Conservation (phyloP, 2,329 filamentous ascomycete genomes). For the Zasmidium angulare region DNA sequence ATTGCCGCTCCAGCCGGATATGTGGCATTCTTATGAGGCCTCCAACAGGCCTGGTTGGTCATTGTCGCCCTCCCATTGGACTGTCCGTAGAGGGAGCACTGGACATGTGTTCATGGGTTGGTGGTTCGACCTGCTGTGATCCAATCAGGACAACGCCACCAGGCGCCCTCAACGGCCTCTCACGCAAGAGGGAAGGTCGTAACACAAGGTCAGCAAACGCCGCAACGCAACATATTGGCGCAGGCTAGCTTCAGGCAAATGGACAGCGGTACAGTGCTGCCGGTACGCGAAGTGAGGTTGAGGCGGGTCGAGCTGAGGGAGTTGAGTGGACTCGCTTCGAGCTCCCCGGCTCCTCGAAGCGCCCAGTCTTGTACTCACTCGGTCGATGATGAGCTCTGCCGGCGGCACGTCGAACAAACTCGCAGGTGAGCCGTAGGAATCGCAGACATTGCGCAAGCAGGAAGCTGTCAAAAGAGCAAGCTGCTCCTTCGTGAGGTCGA, state of each 20-base stretch:
- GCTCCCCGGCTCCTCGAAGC: not conserved
- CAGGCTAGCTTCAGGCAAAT: not conserved
- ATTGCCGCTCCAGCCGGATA: not conserved
- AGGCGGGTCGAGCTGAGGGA: not conserved
- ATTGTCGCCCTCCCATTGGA: not conserved
- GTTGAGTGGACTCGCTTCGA: slow-evolving; percentile 1
- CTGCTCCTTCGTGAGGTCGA: not conserved
- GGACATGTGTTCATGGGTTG: not conserved
- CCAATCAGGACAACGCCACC: not conserved
- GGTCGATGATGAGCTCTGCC: not conserved
- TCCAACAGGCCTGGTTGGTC: not conserved
- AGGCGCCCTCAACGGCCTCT: not conserved
- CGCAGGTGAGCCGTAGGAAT: not conserved
- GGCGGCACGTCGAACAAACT: not conserved
- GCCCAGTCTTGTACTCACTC: not conserved
- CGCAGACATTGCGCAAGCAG: not conserved
- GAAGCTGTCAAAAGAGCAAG: not conserved
- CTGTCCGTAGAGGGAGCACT: not conserved
- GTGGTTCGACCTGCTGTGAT: not conserved
- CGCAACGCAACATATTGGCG: not conserved
- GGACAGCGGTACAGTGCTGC: not conserved
- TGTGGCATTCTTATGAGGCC: not conserved
- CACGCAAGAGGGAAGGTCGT: not conserved
- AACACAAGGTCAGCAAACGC: not conserved
- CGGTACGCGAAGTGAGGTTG: not conserved